Conservation (phyloP, 2,329 filamentous ascomycete species). For the Amphichorda felina region DNA sequence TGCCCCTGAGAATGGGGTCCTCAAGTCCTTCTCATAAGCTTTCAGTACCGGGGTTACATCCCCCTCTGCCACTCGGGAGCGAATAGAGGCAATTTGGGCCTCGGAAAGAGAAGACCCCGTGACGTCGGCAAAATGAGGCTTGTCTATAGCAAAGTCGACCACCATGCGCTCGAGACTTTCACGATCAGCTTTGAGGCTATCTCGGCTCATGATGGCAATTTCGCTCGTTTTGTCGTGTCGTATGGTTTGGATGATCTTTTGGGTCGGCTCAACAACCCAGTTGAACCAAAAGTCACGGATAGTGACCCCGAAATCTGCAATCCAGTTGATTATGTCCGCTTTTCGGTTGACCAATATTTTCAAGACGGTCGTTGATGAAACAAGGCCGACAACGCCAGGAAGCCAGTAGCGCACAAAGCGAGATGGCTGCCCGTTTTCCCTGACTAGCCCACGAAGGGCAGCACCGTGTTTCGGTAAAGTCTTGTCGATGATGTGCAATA, state of each 20-base stretch:
- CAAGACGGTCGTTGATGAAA: slow-evolving; percentile 82
- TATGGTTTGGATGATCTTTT: slow-evolving; percentile 81
- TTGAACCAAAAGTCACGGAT: slow-evolving; percentile 87
- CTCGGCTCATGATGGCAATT: slow-evolving; percentile 91
- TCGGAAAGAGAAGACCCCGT: slow-evolving; percentile 45
- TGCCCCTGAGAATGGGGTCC: slow-evolving; percentile 70
- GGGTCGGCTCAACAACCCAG: slow-evolving; percentile 81
- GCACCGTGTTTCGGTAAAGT: slow-evolving; percentile 56
- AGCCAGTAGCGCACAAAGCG: slow-evolving; percentile 79
- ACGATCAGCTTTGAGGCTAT: slow-evolving; percentile 79
- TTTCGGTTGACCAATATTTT: slow-evolving; percentile 63
- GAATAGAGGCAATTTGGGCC: slow-evolving; percentile 60
- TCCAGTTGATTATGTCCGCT: slow-evolving; percentile 70
- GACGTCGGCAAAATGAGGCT: slow-evolving; percentile 47
- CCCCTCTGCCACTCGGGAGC: slow-evolving; percentile 73
- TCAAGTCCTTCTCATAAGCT: slow-evolving; percentile 83
- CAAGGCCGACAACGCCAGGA: slow-evolving; percentile 54
- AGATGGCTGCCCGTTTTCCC: slow-evolving; percentile 63
- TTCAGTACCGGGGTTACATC: slow-evolving; percentile 85
- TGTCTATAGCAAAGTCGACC: slow-evolving; percentile 84
- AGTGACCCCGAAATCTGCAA: slow-evolving; percentile 67
- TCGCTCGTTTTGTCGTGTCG: slow-evolving; percentile 90
- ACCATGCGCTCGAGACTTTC: slow-evolving; percentile 96
- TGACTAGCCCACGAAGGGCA: slow-evolving; percentile 42
- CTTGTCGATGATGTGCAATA: slow-evolving; percentile 56